phyloP scores from a whole-genome alignment of 257 asterid genomes.

The Eustoma russellianum region DNA sequence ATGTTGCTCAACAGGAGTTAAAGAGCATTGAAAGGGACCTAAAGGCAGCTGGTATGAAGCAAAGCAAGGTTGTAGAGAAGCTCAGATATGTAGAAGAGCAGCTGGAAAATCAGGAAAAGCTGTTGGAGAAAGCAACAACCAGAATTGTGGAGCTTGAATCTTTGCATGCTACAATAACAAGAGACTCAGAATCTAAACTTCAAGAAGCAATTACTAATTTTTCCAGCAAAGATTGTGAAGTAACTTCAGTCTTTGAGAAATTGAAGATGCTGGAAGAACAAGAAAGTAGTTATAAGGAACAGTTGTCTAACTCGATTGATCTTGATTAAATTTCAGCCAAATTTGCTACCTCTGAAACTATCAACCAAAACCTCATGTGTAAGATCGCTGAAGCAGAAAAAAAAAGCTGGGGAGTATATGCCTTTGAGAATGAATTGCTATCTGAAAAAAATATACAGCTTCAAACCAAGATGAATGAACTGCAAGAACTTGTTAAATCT shows the following conservation, averaged over 20 bases:
- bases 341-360: conserved; percentile 47
- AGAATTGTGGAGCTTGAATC: conserved; percentile 57
- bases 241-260: conserved; percentile 46
- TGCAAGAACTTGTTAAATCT: conserved; percentile 49
- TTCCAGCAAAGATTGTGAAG: conserved; percentile 61
- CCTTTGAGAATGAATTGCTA: conserved; percentile 52
- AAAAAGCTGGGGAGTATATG: conserved; percentile 31
- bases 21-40: conserved; percentile 61
- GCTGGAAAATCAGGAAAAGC: conserved; percentile 44
- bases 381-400: conserved; percentile 56
- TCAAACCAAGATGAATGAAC: conserved; percentile 38
- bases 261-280: conserved; percentile 50
- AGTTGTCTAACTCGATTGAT: conserved; percentile 60
- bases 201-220: conserved; percentile 55
- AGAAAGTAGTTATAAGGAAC: conserved; percentile 44
- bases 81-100: conserved; percentile 71
- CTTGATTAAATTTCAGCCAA: conserved; percentile 44
- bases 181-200: conserved; percentile 53
- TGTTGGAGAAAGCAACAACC: conserved; percentile 47
- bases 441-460: conserved; percentile 49
- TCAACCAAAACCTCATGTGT: conserved; percentile 40
- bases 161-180: conserved; percentile 38
- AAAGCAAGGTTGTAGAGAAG: conserved; percentile 45
- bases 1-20: conserved; percentile 42
- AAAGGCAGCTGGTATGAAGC: conserved; percentile 42